Conservation (phyloP, 2,329 filamentous ascomycete species). For the Diaporthe australafricana region DNA sequence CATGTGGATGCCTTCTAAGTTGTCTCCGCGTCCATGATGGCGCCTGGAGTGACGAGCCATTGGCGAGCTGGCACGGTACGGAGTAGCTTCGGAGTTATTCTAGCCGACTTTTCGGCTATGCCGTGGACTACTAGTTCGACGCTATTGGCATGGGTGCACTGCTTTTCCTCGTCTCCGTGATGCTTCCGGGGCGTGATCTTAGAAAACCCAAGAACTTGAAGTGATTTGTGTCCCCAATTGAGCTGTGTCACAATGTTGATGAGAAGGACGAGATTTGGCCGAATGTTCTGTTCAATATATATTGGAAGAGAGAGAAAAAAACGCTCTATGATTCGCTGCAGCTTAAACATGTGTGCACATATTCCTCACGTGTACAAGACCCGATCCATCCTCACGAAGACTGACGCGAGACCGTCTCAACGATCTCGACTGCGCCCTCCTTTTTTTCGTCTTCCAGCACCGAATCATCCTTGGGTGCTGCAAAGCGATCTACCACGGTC, state of each 20-base stretch:
- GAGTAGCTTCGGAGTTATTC: slow-evolving; percentile 22
- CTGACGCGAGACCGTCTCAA: slow-evolving; percentile 16
- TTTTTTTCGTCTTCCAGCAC: slow-evolving; percentile 10
- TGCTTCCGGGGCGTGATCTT: neutral
- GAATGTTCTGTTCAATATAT: neutral
- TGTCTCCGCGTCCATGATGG: neutral
- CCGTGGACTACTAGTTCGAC: slow-evolving; percentile 11
- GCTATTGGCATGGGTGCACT: neutral
- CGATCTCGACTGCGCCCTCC: slow-evolving; percentile 12
- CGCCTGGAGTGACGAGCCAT: slow-evolving; percentile 3
- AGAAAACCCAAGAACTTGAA: neutral
- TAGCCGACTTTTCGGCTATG: neutral
- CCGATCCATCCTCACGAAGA: neutral
- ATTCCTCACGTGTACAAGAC: neutral
- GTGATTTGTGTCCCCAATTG: no score
- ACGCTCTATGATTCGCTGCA: neutral
- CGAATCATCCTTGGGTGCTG: slow-evolving; percentile 9
- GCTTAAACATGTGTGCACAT: neutral
- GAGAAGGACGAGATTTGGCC: neutral
- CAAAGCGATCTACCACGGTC: slow-evolving; percentile 41
- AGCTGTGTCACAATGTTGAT: neutral
- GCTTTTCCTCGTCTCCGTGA: neutral
- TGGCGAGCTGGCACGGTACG: neutral
- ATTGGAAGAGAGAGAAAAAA: no score
- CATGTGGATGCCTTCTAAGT: neutral